A percentile compares a stretch with the other conserved stretches of the same genome.
Conservation (phyloP, 2,329 filamentous ascomycete species). For the Leptoxyphium fumago region DNA sequence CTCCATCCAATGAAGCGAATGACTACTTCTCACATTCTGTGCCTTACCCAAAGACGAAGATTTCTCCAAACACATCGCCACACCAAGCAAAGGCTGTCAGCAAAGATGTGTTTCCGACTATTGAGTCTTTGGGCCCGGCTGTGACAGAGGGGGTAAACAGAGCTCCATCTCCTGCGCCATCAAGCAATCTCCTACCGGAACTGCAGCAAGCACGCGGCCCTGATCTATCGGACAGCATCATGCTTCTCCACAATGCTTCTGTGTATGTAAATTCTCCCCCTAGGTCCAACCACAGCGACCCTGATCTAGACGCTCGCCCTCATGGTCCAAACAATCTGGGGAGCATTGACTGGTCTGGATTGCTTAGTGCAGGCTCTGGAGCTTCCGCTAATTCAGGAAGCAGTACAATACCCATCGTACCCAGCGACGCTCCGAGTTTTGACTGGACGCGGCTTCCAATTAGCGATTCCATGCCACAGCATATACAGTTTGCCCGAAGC, state of each 20-base stretch:
- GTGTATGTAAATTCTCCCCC: slow-evolving; percentile 21
- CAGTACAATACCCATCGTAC: slow-evolving; percentile 14
- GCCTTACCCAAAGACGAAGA: background rate
- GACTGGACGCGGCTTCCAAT: slow-evolving; percentile 67
- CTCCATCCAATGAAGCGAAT: background rate
- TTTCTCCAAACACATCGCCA: background rate
- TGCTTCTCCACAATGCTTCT: background rate
- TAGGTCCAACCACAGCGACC: slow-evolving; percentile 3
- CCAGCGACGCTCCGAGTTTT: slow-evolving; percentile 40
- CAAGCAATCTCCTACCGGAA: background rate
- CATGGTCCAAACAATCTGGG: background rate
- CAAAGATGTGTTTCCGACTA: background rate
- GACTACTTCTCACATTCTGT: background rate
- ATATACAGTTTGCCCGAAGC: slow-evolving; percentile 58
- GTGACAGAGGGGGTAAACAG: background rate
- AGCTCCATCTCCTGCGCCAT: background rate
- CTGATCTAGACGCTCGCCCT: background rate
- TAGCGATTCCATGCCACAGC: slow-evolving; percentile 47
- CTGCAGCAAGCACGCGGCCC: background rate
- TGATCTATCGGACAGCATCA: slow-evolving; percentile 1
- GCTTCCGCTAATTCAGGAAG: slow-evolving; percentile 18
- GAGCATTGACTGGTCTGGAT: background rate
- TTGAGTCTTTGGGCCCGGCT: background rate
- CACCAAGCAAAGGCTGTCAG: background rate
- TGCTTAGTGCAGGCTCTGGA: slow-evolving; percentile 16